Conservation (phyloP, 352 stramenopile species). For the Globisporangium middletonii region DNA sequence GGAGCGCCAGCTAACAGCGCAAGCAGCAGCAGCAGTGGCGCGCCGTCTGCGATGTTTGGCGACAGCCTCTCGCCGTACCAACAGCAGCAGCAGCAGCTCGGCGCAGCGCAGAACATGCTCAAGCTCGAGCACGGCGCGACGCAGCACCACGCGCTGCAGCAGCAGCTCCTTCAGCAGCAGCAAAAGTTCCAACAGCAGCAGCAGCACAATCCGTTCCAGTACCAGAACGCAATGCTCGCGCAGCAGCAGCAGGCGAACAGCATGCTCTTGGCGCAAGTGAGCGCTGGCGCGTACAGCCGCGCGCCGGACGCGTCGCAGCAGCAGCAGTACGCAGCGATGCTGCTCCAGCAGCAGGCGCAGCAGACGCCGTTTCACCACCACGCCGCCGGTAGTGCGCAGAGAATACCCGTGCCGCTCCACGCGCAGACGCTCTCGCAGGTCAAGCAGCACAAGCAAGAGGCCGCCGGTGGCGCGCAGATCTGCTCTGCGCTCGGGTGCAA, state of each 20-base stretch:
- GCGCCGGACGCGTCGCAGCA: constrained; percentile 24
- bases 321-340: constrained; percentile 49
- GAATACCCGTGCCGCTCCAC: constrained; percentile 23
- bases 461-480: constrained; percentile 43
- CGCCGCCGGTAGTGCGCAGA: constrained; percentile 26
- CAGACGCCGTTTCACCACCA: constrained; percentile 20
- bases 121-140: constrained; percentile 35
- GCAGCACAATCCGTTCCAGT: constrained; percentile 51
- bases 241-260: constrained; percentile 29
- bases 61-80: constrained; percentile 5
- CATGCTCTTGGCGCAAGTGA: constrained; percentile 38
- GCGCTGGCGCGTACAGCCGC: constrained; percentile 7
- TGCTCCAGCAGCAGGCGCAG: constrained; percentile 48
- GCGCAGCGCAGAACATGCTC: constrained; percentile 15
- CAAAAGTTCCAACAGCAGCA: constrained; percentile 46
- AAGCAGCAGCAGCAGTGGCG: constrained; percentile 4
- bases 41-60: constrained; percentile 13
- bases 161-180: constrained; percentile 53
- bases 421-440: constrained; percentile 39
- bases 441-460: constrained; percentile 53
- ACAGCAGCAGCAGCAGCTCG: constrained; percentile 15
- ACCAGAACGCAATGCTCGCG: constrained; percentile 39
- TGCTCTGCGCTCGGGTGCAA: constrained; percentile 76
- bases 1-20: neutral
- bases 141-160: constrained; percentile 38